Conservation (phyloP, 108 stramenopile species). For the Skeletonema costatum region DNA sequence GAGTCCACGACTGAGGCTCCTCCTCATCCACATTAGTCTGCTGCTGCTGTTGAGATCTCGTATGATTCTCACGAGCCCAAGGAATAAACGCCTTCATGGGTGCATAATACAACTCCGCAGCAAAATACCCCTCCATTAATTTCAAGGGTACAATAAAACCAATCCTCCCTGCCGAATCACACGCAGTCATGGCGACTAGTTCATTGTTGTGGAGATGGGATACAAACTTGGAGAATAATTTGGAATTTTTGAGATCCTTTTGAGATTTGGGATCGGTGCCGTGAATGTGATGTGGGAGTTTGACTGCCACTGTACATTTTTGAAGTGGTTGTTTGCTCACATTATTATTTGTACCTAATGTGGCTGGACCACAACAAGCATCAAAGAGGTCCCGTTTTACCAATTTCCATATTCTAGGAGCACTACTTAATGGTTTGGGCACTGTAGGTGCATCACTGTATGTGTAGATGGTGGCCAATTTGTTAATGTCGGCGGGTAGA, state of each 20-base stretch:
- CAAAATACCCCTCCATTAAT: constrained; percentile 11
- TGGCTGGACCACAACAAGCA: constrained; percentile 6
- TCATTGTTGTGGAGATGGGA: constrained; percentile 33
- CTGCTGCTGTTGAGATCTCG: constrained; percentile 27
- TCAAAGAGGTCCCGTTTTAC: constrained; percentile 44
- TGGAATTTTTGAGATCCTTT: constrained; percentile 58
- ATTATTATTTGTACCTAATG: neutral
- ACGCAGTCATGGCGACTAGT: constrained; percentile 60
- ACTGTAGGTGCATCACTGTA: constrained; percentile 66
- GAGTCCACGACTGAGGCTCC: constrained; percentile 28
- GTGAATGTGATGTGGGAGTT: constrained; percentile 45
- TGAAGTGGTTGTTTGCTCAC: neutral
- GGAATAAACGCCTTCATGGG: constrained; percentile 35
- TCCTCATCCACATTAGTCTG: constrained; percentile 20
- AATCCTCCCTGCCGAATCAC: constrained; percentile 68
- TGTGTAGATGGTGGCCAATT: constrained; percentile 60
- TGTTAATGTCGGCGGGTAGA: neutral
- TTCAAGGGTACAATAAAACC: constrained; percentile 60
- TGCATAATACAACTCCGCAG: constrained; percentile 32
- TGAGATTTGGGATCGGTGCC: constrained; percentile 22
- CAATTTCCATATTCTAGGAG: constrained; percentile 27
- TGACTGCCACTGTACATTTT: constrained; percentile 64
- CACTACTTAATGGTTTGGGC: constrained; percentile 63
- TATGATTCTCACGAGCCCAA: constrained; percentile 49
- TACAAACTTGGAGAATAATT: constrained; percentile 57